Base-by-base conservation (phyloP, 2,329 filamentous ascomycete genomes). In the Ophiognomonia clavigignenti-juglandacearum region DNA sequence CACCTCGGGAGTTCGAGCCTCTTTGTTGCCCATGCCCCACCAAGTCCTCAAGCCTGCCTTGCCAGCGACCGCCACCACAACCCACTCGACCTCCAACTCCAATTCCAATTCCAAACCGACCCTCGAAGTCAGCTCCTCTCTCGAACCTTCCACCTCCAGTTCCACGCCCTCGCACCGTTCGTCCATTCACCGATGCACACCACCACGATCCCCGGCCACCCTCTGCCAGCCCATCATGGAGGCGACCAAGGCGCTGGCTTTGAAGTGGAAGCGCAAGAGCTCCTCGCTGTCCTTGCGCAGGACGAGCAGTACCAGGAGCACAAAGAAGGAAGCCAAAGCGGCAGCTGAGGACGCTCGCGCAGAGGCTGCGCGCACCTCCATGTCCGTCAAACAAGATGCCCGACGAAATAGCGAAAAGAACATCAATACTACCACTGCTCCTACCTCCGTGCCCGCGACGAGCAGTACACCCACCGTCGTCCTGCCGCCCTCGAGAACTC, bases 401-500 rank as follows among this genome's bases (percentile, higher is more conserved):
- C 23, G 27, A 18, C 43, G 26, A 27, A 36, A 39, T 11, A 18
- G 35, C 43, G 11, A 39, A 6, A 35, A 38, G 8, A 32, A 14
- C 18, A 14, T n/a, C 43, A 20, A 37, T 18, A 38, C 14, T 34
- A 35, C 32, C 24, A 22, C 32, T 19, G 34, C 43, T n/a, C 22
- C 34, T n/a, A 13, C 27, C 19, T 20, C 37, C 16, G 23, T 20
- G 14, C 38, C 43, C 4, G 23, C 47, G 11, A 16, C 46, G 9
- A 35, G 24, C 16, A 26, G 31, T 6, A 34, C 36, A 14, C 26
- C 46, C 19, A 19, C 23, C n/a, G 6, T 1, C 11, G 9, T 13
- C 29, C 11, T 35, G 16, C 14, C 27, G 34, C 41, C 50, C 46
- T 42, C 47, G 45, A 59, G 56, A 53, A 50, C 55, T 27, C 51